phyloP scores from a whole-genome alignment of 805 yeast species.

The Barnettozyma wickerhamii region DNA sequence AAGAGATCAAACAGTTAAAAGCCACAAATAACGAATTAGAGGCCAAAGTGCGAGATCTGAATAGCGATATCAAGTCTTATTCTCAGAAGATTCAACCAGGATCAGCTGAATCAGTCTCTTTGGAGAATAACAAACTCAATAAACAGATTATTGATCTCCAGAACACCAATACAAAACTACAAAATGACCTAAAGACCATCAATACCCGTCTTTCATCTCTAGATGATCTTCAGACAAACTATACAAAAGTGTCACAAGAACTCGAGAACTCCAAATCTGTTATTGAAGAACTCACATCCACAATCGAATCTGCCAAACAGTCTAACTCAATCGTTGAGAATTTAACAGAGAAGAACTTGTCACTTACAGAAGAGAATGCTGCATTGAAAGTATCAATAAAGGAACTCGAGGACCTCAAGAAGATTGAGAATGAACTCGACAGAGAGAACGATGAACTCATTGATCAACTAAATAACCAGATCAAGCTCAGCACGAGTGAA shows the following conservation, averaged over 20 bases:
- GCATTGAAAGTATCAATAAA: conserved; percentile 34
- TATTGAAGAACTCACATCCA: conserved; percentile 26
- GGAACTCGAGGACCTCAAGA: conserved; percentile 46
- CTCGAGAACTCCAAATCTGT: conserved; percentile 14
- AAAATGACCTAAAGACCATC: conserved; percentile 16
- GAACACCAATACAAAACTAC: conserved; percentile 34
- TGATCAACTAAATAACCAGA: conserved; percentile 36
- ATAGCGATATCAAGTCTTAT: conserved; percentile 15
- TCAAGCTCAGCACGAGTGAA: conserved; percentile 25
- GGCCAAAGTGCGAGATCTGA: conserved; percentile 8
- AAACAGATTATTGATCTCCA: conserved; percentile 37
- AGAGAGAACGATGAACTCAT: conserved; percentile 40
- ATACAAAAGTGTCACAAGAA: conserved; percentile 7
- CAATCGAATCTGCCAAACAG: conserved; percentile 26
- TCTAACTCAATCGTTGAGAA: conserved; percentile 31
- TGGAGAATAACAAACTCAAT: conserved; percentile 5
- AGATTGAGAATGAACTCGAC: conserved; percentile 46
- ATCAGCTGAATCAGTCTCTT: background rate
- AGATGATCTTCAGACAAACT: conserved; percentile 11
- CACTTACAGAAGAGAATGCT: conserved; percentile 31
- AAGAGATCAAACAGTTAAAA: conserved; percentile 15
- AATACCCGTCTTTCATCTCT: background rate
- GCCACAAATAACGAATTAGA: conserved; percentile 8
- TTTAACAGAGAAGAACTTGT: conserved; percentile 32
- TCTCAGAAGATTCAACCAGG: conserved; percentile 4